These are phyloP conservation scores for Ophiocordyceps camponoti-rufipedis DNA, from an alignment of 2,329 filamentous ascomycete species.

Conservation along the genomic window DNA sequence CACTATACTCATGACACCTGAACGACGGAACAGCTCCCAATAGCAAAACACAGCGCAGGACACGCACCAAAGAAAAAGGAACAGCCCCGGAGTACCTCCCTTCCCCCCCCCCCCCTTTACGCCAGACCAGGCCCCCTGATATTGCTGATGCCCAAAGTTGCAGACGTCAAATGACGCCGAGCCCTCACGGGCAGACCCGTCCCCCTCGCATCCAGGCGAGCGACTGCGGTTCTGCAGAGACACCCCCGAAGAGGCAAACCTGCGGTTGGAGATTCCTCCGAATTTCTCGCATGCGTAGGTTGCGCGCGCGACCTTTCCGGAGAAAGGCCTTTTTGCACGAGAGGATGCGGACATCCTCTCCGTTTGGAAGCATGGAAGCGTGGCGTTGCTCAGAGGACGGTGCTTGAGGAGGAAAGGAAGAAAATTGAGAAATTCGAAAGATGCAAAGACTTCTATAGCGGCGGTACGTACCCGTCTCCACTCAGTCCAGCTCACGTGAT, in stretches of 20 bases:
- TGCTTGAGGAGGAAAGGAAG: conserved; percentile 4
- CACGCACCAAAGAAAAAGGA: neutral
- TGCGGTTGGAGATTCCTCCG: conserved; percentile 6
- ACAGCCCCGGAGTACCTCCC: too few species aligned
- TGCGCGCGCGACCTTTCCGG: too few species aligned
- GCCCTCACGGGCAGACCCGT: conserved; percentile 9
- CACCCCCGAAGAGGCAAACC: too few species aligned
- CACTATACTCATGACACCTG: too few species aligned
- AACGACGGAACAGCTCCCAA: too few species aligned
- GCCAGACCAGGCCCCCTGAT: conserved; percentile 2
- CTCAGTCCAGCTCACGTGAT: too few species aligned
- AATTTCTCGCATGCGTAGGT: conserved; percentile 8
- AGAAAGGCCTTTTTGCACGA: neutral
- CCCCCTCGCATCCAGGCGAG: conserved; percentile 3
- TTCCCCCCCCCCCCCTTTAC: too few species aligned
- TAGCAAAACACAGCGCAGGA: too few species aligned
- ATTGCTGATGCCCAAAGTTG: conserved; percentile 8
- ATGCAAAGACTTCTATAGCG: neutral
- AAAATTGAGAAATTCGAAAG: neutral
- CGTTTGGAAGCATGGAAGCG: conserved; percentile 9
- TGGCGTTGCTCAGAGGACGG: conserved; percentile 7
- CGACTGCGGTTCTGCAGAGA: conserved; percentile 4
- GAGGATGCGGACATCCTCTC: conserved; percentile 2
- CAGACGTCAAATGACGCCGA: conserved; percentile 7
- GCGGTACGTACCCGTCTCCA: neutral